Evolutionary conservation across 2,329 filamentous ascomycete species (phyloP), one percentile per base, ranked within the genome.

Genomic region (Monosporascus sp.): DNA sequence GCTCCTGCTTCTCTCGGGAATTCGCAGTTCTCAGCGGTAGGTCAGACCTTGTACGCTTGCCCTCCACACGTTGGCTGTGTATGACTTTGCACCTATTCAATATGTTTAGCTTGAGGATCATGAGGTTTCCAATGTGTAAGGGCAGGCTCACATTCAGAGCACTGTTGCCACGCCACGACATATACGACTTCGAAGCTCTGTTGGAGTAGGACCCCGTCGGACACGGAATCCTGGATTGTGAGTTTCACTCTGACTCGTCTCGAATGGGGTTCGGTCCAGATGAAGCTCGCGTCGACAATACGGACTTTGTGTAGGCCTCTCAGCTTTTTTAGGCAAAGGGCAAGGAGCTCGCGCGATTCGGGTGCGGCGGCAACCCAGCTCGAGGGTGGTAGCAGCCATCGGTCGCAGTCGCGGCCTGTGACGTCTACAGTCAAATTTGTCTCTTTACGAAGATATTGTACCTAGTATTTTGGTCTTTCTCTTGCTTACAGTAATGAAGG

Each of bases 181-280:
- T 93, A 99, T 70, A 95, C 85, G 19, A 97, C 91, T 74, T 97
- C 93, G 69, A 99, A 97, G 49, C 85, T 88, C 73, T 99, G 94
- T 73, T 99, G 94, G 64, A 99, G 77, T 53, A 87, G 70, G 46
- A 85, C 78, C 26, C 82, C 83, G 52, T 84, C 82, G 50, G 80
- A 79, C 2, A 86, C 81, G 22, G 78, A 72, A 55, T 85, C 82
- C 67, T 97, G 94, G 48, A 97, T 87, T 1, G 94, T 97, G 71
- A 99, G 87, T 77, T 97, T 97, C 70, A 97, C 86, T 74, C 92
- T 95, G 59, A 97, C 81, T 69, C 94, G 81, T 67, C 91, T 81
- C 64, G 92, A 97, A 75, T 99, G 94, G 11, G 94, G 93, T 72
- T 99, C 94, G 1, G 94, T 99, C 94, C 94, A 99, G 68, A 97